Conservation (phyloP, 257 asterid species). For the Solanum piurae region DNA sequence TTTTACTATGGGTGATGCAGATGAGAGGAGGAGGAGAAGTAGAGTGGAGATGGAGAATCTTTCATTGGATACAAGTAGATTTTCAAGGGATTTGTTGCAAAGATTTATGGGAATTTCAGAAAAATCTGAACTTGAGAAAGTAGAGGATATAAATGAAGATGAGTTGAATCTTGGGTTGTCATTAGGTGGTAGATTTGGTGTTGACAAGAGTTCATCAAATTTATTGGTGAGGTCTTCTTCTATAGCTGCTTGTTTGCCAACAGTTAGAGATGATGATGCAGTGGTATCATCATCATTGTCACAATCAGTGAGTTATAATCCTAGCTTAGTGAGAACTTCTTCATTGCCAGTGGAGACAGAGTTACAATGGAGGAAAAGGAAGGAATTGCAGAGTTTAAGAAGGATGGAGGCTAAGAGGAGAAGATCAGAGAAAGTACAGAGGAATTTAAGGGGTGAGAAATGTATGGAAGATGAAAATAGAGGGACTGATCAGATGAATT, state of each 20-base stretch:
- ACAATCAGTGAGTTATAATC: slow-evolving; percentile 11
- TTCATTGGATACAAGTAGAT: slow-evolving; percentile 31
- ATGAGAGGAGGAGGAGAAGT: slow-evolving; percentile 26
- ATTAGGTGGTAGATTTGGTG: slow-evolving; percentile 87
- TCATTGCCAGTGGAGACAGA: slow-evolving; percentile 82
- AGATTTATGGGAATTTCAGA: slow-evolving; percentile 49
- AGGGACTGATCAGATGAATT: slow-evolving; percentile 43
- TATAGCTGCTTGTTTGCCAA: slow-evolving; percentile 57
- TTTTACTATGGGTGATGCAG: slow-evolving; percentile 40
- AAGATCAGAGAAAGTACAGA: slow-evolving; percentile 69
- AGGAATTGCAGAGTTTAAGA: slow-evolving; percentile 72
- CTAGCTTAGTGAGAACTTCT: slow-evolving; percentile 48
- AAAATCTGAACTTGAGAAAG: slow-evolving; percentile 13
- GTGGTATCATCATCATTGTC: slow-evolving; percentile 16
- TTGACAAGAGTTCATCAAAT: slow-evolving; percentile 53
- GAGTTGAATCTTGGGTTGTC: slow-evolving; percentile 92
- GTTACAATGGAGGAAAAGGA: slow-evolving; percentile 90
- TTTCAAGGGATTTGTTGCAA: slow-evolving; percentile 67
- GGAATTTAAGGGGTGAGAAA: slow-evolving; percentile 29
- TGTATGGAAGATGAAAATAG: slow-evolving; percentile 41
- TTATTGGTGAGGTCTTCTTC: slow-evolving; percentile 60
- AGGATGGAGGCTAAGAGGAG: slow-evolving; percentile 92
- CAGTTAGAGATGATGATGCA: slow-evolving; percentile 49
- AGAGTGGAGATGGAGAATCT: slow-evolving; percentile 53
- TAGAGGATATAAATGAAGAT: slow-evolving; percentile 18